A percentile compares a stretch with the other conserved stretches of the same genome.
These are phyloP conservation scores for Periconia macrospinosa DNA, from an alignment of 2,329 filamentous ascomycete species.

Conservation along the genomic window DNA sequence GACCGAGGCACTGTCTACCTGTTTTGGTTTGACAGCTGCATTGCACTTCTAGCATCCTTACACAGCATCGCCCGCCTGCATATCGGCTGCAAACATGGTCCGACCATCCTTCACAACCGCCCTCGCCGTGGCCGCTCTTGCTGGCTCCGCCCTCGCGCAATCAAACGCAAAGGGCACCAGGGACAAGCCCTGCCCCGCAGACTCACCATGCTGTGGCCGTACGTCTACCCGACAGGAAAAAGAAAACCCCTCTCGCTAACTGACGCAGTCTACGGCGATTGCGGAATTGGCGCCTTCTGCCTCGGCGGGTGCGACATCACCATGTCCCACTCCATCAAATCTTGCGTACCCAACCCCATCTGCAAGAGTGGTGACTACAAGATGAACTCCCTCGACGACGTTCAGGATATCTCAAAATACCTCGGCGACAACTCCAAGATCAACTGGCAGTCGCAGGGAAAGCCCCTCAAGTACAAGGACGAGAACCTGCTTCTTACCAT, in stretches of 20 bases:
- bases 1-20: neutral
- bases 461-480: constrained; percentile 67
- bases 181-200: constrained; percentile 67
- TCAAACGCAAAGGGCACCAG: constrained; percentile 48
- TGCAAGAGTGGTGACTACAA: constrained; percentile 76
- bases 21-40: constrained; percentile 27
- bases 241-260: constrained; percentile 20
- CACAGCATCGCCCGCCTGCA: constrained; percentile 28
- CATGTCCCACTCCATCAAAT: constrained; percentile 78
- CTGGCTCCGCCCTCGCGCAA: constrained; percentile 31
- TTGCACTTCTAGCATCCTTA: constrained; percentile 30
- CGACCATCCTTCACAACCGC: constrained; percentile 25
- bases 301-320: constrained; percentile 91
- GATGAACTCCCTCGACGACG: constrained; percentile 71
- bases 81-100: constrained; percentile 30
- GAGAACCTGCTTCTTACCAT: constrained; percentile 76
- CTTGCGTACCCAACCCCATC: constrained; percentile 81
- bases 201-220: constrained; percentile 48
- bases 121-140: constrained; percentile 30
- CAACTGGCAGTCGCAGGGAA: constrained; percentile 89
- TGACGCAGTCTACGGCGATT: constrained; percentile 79
- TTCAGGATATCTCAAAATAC: constrained; percentile 76
- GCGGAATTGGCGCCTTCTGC: constrained; percentile 92
- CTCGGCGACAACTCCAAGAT: constrained; percentile 77
- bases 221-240: constrained; percentile 16